Percentiles rank a stretch among this genome's conserved stretches.
phyloP scores from a whole-genome alignment of 768 basidiomycete genomes.

The Gautieria morchelliformis region DNA sequence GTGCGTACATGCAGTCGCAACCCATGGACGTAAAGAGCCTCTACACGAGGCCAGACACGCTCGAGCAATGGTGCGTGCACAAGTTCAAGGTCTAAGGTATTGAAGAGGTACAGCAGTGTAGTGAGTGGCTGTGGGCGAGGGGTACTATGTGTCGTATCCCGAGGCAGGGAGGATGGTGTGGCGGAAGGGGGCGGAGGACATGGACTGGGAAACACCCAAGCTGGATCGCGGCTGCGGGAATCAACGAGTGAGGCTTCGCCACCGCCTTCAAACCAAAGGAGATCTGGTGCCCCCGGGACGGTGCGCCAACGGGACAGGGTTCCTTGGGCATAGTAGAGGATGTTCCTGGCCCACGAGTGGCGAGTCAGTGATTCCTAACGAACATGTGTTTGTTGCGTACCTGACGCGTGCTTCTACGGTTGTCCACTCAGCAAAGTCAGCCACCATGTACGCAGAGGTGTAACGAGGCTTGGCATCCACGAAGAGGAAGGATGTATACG shows the following conservation, averaged over 20 bases:
- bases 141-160: neutral
- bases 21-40: conserved; percentile 5
- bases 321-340: conserved; percentile 5
- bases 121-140: neutral
- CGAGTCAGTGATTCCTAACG: neutral
- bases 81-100: conserved; percentile 6
- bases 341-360: neutral
- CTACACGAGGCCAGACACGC: neutral
- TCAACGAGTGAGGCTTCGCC: neutral
- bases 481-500: conserved; percentile 9
- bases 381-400: neutral
- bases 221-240: neutral
- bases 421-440: conserved; percentile 6
- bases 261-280: conserved; percentile 9
- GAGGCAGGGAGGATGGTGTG: neutral
- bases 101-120: conserved; percentile 6
- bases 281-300: neutral
- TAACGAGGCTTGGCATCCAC: conserved; percentile 6
- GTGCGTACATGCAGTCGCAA: neutral
- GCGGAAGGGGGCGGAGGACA: neutral
- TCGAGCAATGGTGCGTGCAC: neutral
- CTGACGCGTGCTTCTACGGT: neutral
- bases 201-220: neutral
- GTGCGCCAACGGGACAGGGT: neutral
- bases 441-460: conserved; percentile 6